Evolutionary conservation across 768 basidiomycete genomes (phyloP), one percentile per base, ranked within the genome.

Genomic region (Amanita pseudoporphyria): DNA sequence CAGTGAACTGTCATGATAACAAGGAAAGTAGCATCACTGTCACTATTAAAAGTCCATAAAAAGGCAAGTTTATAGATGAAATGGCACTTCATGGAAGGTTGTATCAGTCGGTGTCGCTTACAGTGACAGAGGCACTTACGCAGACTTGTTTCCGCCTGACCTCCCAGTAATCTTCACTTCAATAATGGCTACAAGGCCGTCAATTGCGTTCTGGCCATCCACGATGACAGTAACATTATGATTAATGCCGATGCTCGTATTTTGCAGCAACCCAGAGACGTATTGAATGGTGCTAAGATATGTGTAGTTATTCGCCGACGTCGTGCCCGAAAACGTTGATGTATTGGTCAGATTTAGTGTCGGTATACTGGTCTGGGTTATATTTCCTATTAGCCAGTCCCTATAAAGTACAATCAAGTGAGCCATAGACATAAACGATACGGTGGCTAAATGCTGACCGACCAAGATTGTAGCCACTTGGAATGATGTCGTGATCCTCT

Each of bases 351-450:
- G 57, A 35, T 67, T 62, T 31, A 57, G 13, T 0, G 79, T 76
- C 14, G 71, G 67, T 47, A 84, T 67, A 9, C 63, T 38, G 19
- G 72, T 67, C 18, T 66, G 61, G 0, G 91, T 92, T 19, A 86
- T 82, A 60, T 92, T 92, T 18, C 86, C 88, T 21, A 94, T 69
- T n/a, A 95, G 67, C 72, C 78, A 85, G 60, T 96, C 91, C 21
- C 92, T 82, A 49, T 13, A 21, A 45, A 22, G 40, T 12, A 16
- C 18, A 3, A 39, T 19, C 30, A 32, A 16, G n/a, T 19, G 30
- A 33, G 60, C 12, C 49, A 44, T 18, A 6, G 16, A 30, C 43
- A 41, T 24, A 26, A 28, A 21, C 2, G 31, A 30, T 31, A 9
- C 6, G 28, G 14, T 32, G 22, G 24, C 37, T 30, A 14, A 35